Base-by-base conservation (phyloP, 2,329 filamentous ascomycete genomes). In the Orbilia brochopaga region DNA sequence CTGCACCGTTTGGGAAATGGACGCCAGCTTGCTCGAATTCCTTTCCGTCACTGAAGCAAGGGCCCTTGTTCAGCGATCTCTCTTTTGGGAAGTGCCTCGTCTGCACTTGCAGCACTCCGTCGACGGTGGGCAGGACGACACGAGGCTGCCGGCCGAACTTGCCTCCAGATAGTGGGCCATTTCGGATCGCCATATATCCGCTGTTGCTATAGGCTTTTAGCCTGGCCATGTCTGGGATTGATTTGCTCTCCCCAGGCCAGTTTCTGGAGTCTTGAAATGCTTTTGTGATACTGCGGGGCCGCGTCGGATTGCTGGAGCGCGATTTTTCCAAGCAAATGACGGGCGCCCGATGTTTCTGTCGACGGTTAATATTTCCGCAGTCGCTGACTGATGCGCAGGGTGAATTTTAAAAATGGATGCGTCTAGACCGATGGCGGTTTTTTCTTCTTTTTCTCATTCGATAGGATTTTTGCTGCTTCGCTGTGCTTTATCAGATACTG, bases 161-260 rank as follows among this genome's bases (percentile, higher is more conserved):
- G 44, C 15, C n/a, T 51, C n/a, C 35, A 17, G 11, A 32, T 52
- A 46, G 57, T 40, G 46, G 50, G 54, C 59, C 37, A 55, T 59
- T 70, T 61, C 55, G 53, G 59, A 64, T 60, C 35, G 58, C 59
- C 58, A 64, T 70, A 63, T 70, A 60, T 60, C 59, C 65, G 58
- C 13, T 46, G 13, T 11, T 52, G 37, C 32, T 69, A 69, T 62
- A 62, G 64, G n/a, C n/a, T 56, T 57, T 62, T 69, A 56, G 58
- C 55, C 37, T 44, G 35, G 35, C 52, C 57, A 51, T 53, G 32
- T 30, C 48, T 61, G 50, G 44, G 44, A 52, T 27, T 62, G 57
- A 17, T 42, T 42, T 42, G 37, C 11, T 15, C n/a, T 6, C 37
- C n/a, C n/a, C 37, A 6, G 5, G n/a, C n/a, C 15, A 13, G 13